These are phyloP conservation scores for Fraxinus floribunda DNA, from an alignment of 305 asterid species.

Conservation along the genomic window DNA sequence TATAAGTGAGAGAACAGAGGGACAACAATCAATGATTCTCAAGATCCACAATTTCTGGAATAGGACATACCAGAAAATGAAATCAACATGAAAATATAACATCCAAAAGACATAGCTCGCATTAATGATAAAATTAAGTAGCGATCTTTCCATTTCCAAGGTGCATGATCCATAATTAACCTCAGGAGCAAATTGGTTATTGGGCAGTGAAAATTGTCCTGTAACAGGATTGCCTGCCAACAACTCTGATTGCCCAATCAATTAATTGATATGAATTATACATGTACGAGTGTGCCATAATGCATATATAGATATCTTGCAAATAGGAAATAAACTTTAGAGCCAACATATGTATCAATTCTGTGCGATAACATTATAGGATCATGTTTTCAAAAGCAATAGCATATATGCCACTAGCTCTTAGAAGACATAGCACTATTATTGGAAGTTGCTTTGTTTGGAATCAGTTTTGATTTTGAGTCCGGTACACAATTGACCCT, in stretches of 20 bases:
- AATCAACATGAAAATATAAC: neutral
- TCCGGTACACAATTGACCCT: neutral
- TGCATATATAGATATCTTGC: neutral
- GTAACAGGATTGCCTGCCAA: neutral
- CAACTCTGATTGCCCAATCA: neutral
- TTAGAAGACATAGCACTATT: neutral
- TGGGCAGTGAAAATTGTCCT: neutral
- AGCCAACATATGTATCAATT: neutral
- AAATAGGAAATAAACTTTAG: neutral
- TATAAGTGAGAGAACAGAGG: constrained; percentile 4
- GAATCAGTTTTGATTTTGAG: neutral
- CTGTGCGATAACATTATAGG: neutral
- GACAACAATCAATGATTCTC: neutral
- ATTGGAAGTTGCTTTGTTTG: neutral
- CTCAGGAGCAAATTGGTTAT: neutral
- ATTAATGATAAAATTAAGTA: neutral
- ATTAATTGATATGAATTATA: neutral
- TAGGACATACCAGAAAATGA: neutral
- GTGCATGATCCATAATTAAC: neutral
- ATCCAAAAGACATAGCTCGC: neutral
- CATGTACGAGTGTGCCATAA: neutral
- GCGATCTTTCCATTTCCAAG: neutral
- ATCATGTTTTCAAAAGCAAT: neutral
- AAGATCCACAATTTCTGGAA: neutral
- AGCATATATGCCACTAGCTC: neutral